phyloP scores from a whole-genome alignment of 2,329 filamentous ascomycete species.

The Fusarium nelsonii region DNA sequence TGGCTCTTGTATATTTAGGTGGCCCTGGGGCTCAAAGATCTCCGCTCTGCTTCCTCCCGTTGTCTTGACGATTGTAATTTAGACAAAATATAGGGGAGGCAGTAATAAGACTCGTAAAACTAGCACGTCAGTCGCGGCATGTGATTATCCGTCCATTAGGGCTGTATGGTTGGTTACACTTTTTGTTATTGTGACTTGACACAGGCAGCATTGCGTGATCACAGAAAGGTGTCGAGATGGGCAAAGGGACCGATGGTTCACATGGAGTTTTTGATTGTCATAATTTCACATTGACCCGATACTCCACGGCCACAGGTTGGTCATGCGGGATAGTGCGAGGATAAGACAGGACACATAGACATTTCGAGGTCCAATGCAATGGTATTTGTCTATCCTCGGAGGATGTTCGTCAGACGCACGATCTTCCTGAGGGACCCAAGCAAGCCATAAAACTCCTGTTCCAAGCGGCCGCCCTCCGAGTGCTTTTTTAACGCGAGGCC shows the following conservation, averaged over 20 bases:
- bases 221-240: neutral
- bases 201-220: constrained; percentile 1
- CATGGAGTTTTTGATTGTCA: constrained; percentile 32
- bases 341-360: constrained; percentile 32
- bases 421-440: constrained; percentile 59
- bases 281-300: constrained; percentile 39
- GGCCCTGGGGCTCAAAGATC: constrained; percentile 53
- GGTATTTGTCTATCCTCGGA: constrained; percentile 60
- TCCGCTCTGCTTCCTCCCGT: constrained; percentile 58
- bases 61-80: constrained; percentile 56
- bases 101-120: constrained; percentile 51
- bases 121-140: constrained; percentile 10
- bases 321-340: constrained; percentile 23
- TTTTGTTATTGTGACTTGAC: neutral
- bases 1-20: constrained; percentile 56
- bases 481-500: constrained; percentile 54
- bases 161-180: neutral
- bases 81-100: constrained; percentile 47
- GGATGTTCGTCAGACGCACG: constrained; percentile 58
- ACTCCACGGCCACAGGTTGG: constrained; percentile 25
- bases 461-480: constrained; percentile 60
- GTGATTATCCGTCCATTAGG: neutral
- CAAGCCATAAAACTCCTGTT: constrained; percentile 61
- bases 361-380: constrained; percentile 55
- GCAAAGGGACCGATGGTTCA: constrained; percentile 8